Percentiles rank a stretch among this genome's conserved stretches.
These are phyloP conservation scores for Citrullus amarus DNA, from an alignment of 306 rosid genomes.

Conservation along the genomic window DNA sequence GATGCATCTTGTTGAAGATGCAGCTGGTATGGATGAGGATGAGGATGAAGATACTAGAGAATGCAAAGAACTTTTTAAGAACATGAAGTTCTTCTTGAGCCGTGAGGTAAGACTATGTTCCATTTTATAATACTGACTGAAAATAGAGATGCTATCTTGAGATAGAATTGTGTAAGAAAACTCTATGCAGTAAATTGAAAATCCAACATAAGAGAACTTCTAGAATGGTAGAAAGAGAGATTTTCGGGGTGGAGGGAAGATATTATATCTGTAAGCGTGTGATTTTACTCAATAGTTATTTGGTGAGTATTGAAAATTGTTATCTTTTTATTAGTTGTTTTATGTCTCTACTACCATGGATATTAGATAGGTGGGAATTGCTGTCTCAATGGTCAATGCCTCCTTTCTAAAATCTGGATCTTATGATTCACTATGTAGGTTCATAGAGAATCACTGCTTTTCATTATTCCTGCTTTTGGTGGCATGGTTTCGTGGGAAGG, in stretches of 20 bases:
- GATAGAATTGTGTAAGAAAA: background rate
- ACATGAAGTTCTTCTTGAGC: constrained; percentile 76
- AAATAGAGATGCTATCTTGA: background rate
- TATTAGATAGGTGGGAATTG: background rate
- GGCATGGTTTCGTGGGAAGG: constrained; percentile 95
- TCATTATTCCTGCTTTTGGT: constrained; percentile 86
- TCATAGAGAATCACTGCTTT: constrained; percentile 80
- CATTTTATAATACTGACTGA: constrained; percentile 8
- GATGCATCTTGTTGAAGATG: constrained; percentile 69
- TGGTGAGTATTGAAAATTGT: background rate
- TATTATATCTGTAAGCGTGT: background rate
- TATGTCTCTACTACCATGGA: background rate
- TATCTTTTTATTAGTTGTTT: background rate
- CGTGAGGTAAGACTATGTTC: constrained; percentile 54
- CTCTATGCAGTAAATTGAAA: background rate
- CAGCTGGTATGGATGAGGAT: constrained; percentile 46
- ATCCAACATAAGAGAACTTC: background rate
- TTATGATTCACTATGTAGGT: constrained; percentile 24
- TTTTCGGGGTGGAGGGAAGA: background rate
- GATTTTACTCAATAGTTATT: background rate
- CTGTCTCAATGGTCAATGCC: background rate
- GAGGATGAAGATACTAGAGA: constrained; percentile 62
- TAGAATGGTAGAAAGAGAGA: background rate
- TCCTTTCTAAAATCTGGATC: background rate
- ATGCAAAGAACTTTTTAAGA: constrained; percentile 63